A percentile compares a stretch with the other conserved stretches of the same genome.
phyloP scores from a whole-genome alignment of 306 rosid species.

The Rubus parviflorus region DNA sequence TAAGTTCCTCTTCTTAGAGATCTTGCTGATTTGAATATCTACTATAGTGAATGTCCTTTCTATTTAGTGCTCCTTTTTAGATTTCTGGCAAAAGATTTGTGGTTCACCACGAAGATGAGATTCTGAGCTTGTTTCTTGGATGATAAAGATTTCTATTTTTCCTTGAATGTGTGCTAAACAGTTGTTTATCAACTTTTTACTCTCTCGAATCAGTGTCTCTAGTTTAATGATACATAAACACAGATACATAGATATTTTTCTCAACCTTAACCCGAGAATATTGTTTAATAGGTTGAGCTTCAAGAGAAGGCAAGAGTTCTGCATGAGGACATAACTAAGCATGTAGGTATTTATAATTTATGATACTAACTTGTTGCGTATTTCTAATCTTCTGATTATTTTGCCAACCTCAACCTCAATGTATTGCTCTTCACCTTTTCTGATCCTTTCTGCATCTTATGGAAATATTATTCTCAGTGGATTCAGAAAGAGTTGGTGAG shows the following conservation, averaged over 20 bases:
- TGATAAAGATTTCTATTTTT: not conserved
- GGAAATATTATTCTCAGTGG: conserved; percentile 29
- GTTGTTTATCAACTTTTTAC: not conserved
- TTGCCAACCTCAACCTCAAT: not conserved
- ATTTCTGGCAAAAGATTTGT: not conserved
- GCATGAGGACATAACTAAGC: conserved; percentile 62
- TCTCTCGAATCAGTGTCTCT: not conserved
- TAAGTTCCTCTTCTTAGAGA: not conserved
- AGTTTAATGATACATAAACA: not conserved
- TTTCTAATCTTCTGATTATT: not conserved
- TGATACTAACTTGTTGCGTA: not conserved
- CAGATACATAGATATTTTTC: not conserved
- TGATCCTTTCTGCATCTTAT: conserved; percentile 1
- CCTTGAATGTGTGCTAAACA: not conserved
- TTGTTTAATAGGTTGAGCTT: conserved; percentile 55
- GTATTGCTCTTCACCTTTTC: not conserved
- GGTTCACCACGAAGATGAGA: not conserved
- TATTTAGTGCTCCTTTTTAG: not conserved
- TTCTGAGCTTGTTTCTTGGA: not conserved
- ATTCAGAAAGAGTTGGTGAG: conserved; percentile 36
- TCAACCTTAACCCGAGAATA: not conserved
- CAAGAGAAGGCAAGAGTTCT: conserved; percentile 60
- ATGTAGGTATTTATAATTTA: conserved; percentile 39
- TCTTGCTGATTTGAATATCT: not conserved
- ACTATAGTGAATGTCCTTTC: not conserved